Conservation (phyloP, 2,329 filamentous ascomycete species). For the Diaporthe eres region DNA sequence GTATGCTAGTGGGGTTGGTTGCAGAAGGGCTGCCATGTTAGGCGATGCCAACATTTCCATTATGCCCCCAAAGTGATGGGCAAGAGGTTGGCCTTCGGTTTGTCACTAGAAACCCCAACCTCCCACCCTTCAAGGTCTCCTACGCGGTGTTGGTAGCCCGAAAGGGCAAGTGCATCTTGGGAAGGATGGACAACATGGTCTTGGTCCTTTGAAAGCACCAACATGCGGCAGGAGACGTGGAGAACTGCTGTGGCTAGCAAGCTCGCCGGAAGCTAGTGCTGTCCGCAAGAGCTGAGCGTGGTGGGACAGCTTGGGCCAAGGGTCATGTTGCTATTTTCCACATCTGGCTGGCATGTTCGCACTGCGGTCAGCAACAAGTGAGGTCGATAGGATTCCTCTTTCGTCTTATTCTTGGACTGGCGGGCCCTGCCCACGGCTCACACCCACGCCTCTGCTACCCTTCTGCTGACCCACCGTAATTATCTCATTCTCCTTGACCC, state of each 20-base stretch:
- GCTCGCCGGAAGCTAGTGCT: conserved; percentile 10
- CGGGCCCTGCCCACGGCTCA: conserved; percentile 5
- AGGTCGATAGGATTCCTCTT: conserved; percentile 27
- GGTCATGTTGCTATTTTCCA: conserved; percentile 30
- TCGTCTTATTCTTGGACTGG: conserved; percentile 29
- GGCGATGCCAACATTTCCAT: too few relatives aligned
- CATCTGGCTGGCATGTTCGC: conserved; percentile 5
- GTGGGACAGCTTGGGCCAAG: conserved; percentile 22
- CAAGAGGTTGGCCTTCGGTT: neutral
- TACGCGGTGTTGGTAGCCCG: neutral
- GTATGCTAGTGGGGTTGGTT: neutral
- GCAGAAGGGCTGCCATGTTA: neutral
- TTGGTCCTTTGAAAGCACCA: conserved; percentile 16
- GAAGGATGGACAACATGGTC: conserved; percentile 10
- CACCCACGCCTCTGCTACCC: neutral
- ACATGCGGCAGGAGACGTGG: conserved; percentile 12
- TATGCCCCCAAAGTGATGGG: neutral
- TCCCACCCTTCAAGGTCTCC: neutral
- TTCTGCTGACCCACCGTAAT: conserved; percentile 13
- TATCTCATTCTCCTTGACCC: conserved; percentile 20
- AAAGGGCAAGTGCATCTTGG: neutral
- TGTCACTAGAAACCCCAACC: neutral
- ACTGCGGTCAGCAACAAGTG: conserved; percentile 36
- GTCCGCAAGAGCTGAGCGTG: conserved; percentile 24
- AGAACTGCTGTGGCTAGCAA: neutral